A percentile compares a stretch with the other conserved stretches of the same genome.
Conservation (phyloP, 805 yeast genomes). For the Candida sonorensis region DNA sequence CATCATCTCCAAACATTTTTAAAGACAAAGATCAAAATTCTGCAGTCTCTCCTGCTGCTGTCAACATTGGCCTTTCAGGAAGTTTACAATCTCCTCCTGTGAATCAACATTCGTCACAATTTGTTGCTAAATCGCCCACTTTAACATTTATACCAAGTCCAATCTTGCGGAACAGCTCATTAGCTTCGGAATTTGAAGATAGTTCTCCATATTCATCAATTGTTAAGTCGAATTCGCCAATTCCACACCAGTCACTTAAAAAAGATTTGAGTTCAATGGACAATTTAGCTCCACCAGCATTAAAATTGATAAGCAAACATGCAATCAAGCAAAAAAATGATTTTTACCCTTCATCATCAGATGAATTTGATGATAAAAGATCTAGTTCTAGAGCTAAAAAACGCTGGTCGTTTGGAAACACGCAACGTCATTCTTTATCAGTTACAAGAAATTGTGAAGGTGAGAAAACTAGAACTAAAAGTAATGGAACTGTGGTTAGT, state of each 20-base stretch:
- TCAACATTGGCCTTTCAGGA: too few relatives aligned
- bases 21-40: conserved; percentile 9
- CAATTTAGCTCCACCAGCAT: conserved; percentile 17
- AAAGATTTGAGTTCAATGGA: conserved; percentile 3
- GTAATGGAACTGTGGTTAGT: too few relatives aligned
- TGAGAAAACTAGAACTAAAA: neutral
- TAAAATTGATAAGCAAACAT: conserved; percentile 19
- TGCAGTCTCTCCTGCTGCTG: too few relatives aligned
- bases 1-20: conserved; percentile 26
- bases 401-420: conserved; percentile 45
- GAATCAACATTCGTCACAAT: neutral
- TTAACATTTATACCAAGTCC: conserved; percentile 21
- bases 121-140: conserved; percentile 14
- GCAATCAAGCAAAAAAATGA: too few relatives aligned
- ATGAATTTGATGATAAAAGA: conserved; percentile 55
- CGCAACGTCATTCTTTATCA: conserved; percentile 20
- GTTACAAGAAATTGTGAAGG: neutral
- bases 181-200: conserved; percentile 28
- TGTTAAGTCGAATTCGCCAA: too few relatives aligned
- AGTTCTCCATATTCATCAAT: too few relatives aligned
- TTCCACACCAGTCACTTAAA: conserved; percentile 7
- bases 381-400: conserved; percentile 47
- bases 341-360: conserved; percentile 56
- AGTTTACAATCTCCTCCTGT: too few relatives aligned
- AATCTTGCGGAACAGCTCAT: conserved; percentile 26